Percentiles rank a stretch among this genome's conserved stretches.
Evolutionary conservation across 1,284 basidiomycete genomes (phyloP).

Genomic region (Puccinia triticina): DNA sequence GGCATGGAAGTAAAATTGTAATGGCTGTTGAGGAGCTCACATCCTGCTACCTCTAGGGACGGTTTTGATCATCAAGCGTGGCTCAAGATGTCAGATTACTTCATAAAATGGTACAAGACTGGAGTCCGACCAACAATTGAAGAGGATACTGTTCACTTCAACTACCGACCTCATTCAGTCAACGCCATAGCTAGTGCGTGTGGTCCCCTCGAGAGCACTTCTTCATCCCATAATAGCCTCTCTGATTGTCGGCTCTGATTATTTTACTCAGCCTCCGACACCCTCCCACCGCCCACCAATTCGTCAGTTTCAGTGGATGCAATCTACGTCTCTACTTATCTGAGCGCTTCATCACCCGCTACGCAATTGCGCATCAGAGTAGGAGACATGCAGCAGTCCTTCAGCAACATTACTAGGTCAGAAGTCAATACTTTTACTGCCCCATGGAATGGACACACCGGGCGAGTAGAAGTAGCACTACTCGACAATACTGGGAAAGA

Average conservation of each 20-base stretch:
- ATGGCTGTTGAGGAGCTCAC: not conserved
- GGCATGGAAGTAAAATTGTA: not conserved
- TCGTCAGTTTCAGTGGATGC: conserved; percentile 38
- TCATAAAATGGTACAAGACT: conserved; percentile 50
- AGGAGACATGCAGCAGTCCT: conserved; percentile 20
- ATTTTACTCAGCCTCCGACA: conserved; percentile 22
- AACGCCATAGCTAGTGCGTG: conserved; percentile 28
- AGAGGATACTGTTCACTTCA: conserved; percentile 35
- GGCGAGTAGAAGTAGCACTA: conserved; percentile 27
- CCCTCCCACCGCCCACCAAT: conserved; percentile 27
- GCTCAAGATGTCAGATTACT: conserved; percentile 50
- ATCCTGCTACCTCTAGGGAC: not conserved
- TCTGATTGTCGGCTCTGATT: not conserved
- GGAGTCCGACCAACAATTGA: conserved; percentile 38
- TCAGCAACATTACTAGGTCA: conserved; percentile 17
- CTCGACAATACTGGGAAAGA: conserved; percentile 32
- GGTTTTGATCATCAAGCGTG: conserved; percentile 44
- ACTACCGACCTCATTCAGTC: conserved; percentile 47
- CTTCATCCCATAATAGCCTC: not conserved
- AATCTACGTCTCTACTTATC: conserved; percentile 31
- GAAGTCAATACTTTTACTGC: conserved; percentile 26
- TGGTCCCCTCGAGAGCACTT: not conserved
- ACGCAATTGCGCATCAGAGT: conserved; percentile 28
- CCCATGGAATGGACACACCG: conserved; percentile 39
- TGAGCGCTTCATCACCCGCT: conserved; percentile 18